A percentile compares a stretch with the other conserved stretches of the same genome.
Conservation (phyloP, 2,329 filamentous ascomycete species). For the Cryphonectria japonica region DNA sequence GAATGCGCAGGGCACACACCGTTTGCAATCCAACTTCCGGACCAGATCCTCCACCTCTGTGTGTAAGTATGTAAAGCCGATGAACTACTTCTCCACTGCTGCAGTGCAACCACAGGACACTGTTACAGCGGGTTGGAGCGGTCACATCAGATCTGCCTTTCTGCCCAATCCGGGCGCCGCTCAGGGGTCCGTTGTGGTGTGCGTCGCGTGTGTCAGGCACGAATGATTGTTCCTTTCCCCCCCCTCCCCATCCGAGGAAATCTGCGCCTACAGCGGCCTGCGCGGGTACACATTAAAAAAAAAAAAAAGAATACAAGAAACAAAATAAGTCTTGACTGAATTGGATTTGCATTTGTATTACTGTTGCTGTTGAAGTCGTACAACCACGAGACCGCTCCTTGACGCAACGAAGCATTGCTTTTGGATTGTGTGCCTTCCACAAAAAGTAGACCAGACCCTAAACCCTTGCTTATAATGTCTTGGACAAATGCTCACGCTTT, state of each 20-base stretch:
- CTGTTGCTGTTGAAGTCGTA: not conserved
- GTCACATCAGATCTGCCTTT: not conserved
- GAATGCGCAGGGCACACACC: not conserved
- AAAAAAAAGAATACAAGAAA: too few relatives aligned
- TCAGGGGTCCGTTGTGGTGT: not conserved
- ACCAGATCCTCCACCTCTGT: not conserved
- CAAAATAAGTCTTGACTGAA: not conserved
- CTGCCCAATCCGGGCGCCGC: not conserved
- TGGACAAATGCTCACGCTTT: not conserved
- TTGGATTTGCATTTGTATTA: not conserved
- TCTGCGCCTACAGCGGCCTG: constrained; percentile 6
- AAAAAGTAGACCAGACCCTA: too few relatives aligned
- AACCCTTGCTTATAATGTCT: too few relatives aligned
- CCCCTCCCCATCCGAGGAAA: too few relatives aligned
- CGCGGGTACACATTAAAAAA: not conserved
- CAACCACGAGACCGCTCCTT: not conserved
- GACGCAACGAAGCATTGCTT: not conserved
- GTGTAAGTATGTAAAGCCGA: too few relatives aligned
- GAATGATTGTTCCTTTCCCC: not conserved
- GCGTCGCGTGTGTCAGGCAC: not conserved
- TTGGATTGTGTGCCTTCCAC: not conserved
- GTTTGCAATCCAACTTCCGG: constrained; percentile 10
- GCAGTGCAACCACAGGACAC: constrained; percentile 2
- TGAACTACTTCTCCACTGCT: not conserved
- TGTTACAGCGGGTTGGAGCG: not conserved